These are phyloP conservation scores for Dentiscutata heterogama DNA, from an alignment of 371 early-diverging fungal genomes.

Conservation along the genomic window DNA sequence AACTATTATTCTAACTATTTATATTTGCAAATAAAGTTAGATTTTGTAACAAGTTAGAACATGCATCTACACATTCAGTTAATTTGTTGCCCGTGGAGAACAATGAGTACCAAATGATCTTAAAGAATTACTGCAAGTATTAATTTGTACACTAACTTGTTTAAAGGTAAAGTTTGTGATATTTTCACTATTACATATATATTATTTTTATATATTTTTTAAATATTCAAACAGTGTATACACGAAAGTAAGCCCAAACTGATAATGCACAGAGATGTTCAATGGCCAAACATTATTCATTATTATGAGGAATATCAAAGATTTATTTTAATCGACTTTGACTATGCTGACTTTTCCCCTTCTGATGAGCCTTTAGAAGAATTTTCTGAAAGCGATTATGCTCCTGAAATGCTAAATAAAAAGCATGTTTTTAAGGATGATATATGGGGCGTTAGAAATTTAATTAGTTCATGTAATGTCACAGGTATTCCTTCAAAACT, in stretches of 20 bases:
- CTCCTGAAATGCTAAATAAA: no score
- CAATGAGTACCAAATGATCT: no score
- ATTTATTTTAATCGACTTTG: constrained; percentile 40
- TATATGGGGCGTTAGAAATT: background rate
- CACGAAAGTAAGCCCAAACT: constrained; percentile 13
- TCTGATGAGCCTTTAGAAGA: no score
- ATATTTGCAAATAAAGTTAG: no score
- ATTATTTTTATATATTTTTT: background rate
- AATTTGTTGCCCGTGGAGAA: constrained; percentile 13
- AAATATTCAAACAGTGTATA: background rate
- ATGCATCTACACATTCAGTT: no score
- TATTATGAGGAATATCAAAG: constrained; percentile 5
- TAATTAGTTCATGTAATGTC: constrained; percentile 3
- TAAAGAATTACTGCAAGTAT: constrained; percentile 7
- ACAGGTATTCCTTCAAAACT: background rate
- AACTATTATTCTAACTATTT: no score
- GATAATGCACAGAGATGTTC: no score
- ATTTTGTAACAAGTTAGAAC: background rate
- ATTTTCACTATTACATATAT: no score
- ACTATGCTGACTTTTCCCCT: constrained; percentile 1
- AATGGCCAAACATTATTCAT: constrained; percentile 32
- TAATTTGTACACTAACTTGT: constrained; percentile 30
- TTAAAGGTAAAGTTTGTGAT: no score
- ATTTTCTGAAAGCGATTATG: no score
- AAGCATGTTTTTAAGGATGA: background rate